Base-by-base conservation (phyloP, 345 rosid genomes). In the Theobroma cacao region DNA sequence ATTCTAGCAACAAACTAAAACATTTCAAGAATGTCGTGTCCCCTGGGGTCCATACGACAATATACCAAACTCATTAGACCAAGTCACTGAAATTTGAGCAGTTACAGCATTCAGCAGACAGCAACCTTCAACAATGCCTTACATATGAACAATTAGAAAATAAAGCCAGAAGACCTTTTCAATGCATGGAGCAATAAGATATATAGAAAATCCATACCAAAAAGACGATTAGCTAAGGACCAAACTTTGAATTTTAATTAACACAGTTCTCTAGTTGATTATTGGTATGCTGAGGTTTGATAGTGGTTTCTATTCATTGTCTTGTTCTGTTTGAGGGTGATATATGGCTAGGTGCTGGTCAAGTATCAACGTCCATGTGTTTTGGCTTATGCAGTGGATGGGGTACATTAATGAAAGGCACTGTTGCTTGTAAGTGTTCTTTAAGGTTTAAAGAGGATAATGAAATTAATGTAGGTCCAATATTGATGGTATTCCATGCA, bases 11-110 rank as follows among this genome's bases (percentile, higher is more conserved):
- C 18, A 24, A 41, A 43, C 36, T 68, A 26, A 3, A 38, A 68
- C 36, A 5, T n/a, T 40, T 68, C 22, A 41, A 79, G 66, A 79
- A 52, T 63, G 76, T 38, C 18, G 18, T 70, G 76, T n/a, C n/a
- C 41, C 28, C 3, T 11, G 22, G 74, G 74, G 74, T 26, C 55
- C 50, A 12, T 45, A 18, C 30, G 41, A 41, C 62, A 80, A 64
- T 64, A 73, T 24, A 78, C 79, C 79, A 47, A 78, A 78, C 77
- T 43, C 78, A 53, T 5, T 20, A 31, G 77, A 77, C 81, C 67
- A 65, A 2, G 7, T 80, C 75, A 66, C 45, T 55, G 15, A 18
- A 52, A 36, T 14, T 3, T 59, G 38, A 48, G 38, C 36, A 26
- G 56, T 17, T 18, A 10, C 12, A 55, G 66, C 75, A 72, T 31